phyloP scores from a whole-genome alignment of 768 basidiomycete genomes.

The Sporobolomyces roseus region DNA sequence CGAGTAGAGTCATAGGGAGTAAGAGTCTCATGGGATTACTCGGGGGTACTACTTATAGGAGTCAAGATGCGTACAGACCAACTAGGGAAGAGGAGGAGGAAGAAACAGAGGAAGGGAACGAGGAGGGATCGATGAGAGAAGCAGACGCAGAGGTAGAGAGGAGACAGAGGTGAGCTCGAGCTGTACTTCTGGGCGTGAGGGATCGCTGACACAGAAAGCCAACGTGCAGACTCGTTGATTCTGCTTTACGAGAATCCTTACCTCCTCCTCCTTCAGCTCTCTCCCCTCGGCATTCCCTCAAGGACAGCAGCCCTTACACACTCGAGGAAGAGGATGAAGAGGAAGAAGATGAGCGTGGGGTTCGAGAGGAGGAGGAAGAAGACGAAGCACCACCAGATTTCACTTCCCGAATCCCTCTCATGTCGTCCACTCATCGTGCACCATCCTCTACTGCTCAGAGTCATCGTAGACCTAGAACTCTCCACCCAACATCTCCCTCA shows the following conservation, averaged over 20 bases:
- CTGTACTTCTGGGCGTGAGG: too few species aligned
- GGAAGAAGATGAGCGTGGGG: conserved; percentile 35
- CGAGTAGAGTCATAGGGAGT: conserved; percentile 22
- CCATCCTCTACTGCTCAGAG: not conserved
- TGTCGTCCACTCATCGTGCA: too few species aligned
- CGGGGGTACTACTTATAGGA: conserved; percentile 31
- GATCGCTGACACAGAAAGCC: too few species aligned
- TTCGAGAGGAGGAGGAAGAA: conserved; percentile 10
- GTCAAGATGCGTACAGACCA: not conserved
- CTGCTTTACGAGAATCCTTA: not conserved
- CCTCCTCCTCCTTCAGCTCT: not conserved
- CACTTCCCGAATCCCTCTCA: conserved; percentile 28
- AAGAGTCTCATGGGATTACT: conserved; percentile 34
- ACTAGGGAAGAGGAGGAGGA: not conserved
- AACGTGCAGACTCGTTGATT: not conserved
- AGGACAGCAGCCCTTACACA: not conserved
- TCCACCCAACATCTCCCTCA: not conserved
- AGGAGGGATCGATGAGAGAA: not conserved
- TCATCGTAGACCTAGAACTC: too few species aligned
- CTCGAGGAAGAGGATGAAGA: conserved; percentile 2
- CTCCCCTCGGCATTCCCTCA: too few species aligned
- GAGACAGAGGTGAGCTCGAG: too few species aligned
- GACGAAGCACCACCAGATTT: conserved; percentile 34
- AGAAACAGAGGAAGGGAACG: not conserved
- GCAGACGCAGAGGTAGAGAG: not conserved